These are phyloP conservation scores for Talaromyces wortmannii DNA, from an alignment of 495 filamentous ascomycete species.

Conservation along the genomic window DNA sequence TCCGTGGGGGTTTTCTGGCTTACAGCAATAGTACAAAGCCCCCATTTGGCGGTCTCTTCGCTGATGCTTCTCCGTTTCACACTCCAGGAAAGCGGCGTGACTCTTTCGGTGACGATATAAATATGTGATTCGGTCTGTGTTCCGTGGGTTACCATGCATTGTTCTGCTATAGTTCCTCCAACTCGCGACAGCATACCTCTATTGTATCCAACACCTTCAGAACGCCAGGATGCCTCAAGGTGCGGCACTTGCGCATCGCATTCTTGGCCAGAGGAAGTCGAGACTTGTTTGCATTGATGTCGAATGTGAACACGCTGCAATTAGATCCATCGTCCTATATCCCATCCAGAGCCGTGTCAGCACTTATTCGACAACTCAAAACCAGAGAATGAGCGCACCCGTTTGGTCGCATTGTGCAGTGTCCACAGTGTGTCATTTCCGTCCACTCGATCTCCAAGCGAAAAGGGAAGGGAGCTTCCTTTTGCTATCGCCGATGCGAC, in stretches of 20 bases:
- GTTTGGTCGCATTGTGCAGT: conserved; percentile 83
- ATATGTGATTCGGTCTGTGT: conserved; percentile 80
- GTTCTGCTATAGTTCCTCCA: not conserved
- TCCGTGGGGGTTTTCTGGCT: conserved; percentile 9
- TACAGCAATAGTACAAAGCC: conserved; percentile 78
- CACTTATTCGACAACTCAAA: not conserved
- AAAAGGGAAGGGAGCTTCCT: conserved; percentile 85
- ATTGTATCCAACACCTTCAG: conserved; percentile 89
- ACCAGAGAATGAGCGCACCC: conserved; percentile 44
- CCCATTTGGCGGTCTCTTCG: conserved; percentile 93
- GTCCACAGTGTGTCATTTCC: conserved; percentile 87
- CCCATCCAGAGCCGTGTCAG: conserved; percentile 2
- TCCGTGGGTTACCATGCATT: conserved; percentile 7
- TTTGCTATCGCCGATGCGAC: conserved; percentile 95
- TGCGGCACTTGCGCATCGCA: conserved; percentile 84
- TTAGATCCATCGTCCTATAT: conserved; percentile 79
- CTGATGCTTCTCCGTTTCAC: conserved; percentile 76
- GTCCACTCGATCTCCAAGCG: conserved; percentile 84
- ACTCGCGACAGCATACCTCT: conserved; percentile 51
- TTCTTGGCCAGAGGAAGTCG: conserved; percentile 84
- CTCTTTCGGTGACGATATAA: conserved; percentile 89
- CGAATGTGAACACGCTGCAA: conserved; percentile 96
- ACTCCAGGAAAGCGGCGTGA: conserved; percentile 80
- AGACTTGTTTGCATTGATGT: conserved; percentile 69
- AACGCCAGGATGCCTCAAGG: conserved; percentile 87